Percentiles rank a stretch among this genome's conserved stretches.
Evolutionary conservation across 192 early-diverging fungal species (phyloP).

Genomic region (Chytriomyces confervae): DNA sequence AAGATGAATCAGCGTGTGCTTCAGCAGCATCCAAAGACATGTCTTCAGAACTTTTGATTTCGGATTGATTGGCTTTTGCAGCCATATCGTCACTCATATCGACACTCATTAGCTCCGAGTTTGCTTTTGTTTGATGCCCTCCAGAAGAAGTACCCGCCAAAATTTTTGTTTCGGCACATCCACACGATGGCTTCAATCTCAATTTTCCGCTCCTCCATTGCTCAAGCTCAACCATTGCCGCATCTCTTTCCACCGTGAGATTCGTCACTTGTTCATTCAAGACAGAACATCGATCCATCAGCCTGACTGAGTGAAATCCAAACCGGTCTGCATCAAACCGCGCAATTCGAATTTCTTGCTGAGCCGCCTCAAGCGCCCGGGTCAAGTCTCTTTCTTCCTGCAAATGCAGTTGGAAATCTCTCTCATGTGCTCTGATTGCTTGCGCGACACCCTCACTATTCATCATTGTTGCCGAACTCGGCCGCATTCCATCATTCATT

Average conservation of each 20-base stretch:
- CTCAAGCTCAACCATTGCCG: constrained; percentile 39
- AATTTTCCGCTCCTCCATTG: constrained; percentile 36
- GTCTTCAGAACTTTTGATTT: too few species aligned
- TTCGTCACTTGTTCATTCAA: constrained; percentile 36
- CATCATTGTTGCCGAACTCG: too few species aligned
- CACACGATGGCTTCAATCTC: too few species aligned
- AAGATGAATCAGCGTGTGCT: neutral
- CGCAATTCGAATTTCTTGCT: constrained; percentile 22
- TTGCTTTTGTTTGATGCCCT: too few species aligned
- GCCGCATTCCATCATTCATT: too few species aligned
- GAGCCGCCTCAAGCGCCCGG: constrained; percentile 24
- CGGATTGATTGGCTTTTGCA: too few species aligned
- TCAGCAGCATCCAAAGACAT: neutral
- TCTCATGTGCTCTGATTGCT: constrained; percentile 32
- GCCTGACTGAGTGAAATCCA: constrained; percentile 39
- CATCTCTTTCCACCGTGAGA: constrained; percentile 40
- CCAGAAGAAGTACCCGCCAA: too few species aligned
- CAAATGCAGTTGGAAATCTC: constrained; percentile 41
- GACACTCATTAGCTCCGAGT: too few species aligned
- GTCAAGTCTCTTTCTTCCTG: constrained; percentile 46
- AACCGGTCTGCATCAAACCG: constrained; percentile 47
- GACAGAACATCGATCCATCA: constrained; percentile 34
- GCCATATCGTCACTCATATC: too few species aligned
- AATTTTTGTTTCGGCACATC: too few species aligned
- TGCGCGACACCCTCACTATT: neutral